Base-by-base conservation (phyloP, 208 protist species). In the Leishmania arabica region DNA sequence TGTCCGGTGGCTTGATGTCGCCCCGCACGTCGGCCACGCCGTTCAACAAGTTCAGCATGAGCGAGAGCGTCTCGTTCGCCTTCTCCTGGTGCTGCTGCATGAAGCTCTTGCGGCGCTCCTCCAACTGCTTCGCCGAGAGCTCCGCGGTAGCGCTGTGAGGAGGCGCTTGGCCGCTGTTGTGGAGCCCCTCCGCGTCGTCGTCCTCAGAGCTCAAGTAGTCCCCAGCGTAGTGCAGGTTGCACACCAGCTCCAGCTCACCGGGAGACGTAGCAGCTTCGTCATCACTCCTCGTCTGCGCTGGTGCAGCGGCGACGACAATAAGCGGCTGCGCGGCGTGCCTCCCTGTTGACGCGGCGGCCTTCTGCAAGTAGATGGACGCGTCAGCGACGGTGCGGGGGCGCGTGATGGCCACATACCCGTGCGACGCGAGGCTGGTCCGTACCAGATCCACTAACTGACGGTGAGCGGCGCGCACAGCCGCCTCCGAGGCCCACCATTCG, bases 41-140 rank as follows among this genome's bases (percentile, higher is more conserved):
- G 60, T 99, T 98, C 13, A 99, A 81, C 78, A 99, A 96, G 62
- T 99, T 98, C 24, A 99, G 88, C 84, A 99, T 95, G 58, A 99
- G 78, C 19, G 87, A 77, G 2, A 90, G 81, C 27, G 91, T 97
- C 54, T 91, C 87, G 56, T 93, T 93, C 7, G 91, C 89, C 72
- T 95, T 91, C 21, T 93, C 86, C 71, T 93, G 85, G 65, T 95
- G 86, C 65, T 79, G 69, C 76, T 86, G 66, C 81, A 82, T 83
- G 68, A 80, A 80, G 17, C 47, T 62, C 45, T 45, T 49, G 13
- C 82, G 81, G 34, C 79, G 77, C 69, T 78, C 84, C 58, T 82
- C 84, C 31, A 87, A 76, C 75, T 84, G 78, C 49, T 69, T 76
- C 31, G 78, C 78, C 13, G 75, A 82, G 62, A 74, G 72, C 6